These are phyloP conservation scores for Phaffia rhodozyma DNA, from an alignment of 1,284 basidiomycete species.

Conservation along the genomic window DNA sequence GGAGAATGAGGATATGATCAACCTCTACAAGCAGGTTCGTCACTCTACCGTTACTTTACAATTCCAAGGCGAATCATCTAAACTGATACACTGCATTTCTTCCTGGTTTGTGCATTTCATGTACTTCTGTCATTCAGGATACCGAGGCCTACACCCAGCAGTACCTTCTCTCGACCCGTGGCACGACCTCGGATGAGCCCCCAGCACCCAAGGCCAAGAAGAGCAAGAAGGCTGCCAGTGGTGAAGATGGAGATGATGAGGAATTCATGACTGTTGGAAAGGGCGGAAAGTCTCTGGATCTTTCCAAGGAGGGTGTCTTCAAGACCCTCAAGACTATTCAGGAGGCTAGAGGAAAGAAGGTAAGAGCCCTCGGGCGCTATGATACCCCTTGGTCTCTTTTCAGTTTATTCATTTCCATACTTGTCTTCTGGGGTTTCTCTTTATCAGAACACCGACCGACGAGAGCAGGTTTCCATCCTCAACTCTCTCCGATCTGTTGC, in stretches of 20 bases:
- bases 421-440: neutral
- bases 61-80: too few relatives aligned
- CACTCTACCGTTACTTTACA: neutral
- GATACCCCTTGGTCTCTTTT: neutral
- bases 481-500: constrained; percentile 73
- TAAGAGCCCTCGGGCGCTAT: constrained; percentile 30
- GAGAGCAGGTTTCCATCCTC: constrained; percentile 84
- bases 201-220: constrained; percentile 41
- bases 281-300: constrained; percentile 71
- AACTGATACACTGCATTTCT: neutral
- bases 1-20: constrained; percentile 74
- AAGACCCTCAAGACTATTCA: constrained; percentile 84
- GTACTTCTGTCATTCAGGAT: constrained; percentile 44
- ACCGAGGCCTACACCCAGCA: constrained; percentile 77
- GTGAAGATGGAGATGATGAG: constrained; percentile 41
- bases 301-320: constrained; percentile 81
- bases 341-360: constrained; percentile 94
- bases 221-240: constrained; percentile 29
- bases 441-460: constrained; percentile 83
- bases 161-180: constrained; percentile 47
- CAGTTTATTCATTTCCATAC: neutral
- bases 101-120: constrained; percentile 13
- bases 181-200: constrained; percentile 30
- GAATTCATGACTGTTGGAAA: constrained; percentile 88
- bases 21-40: constrained; percentile 64